A percentile compares a stretch with the other conserved stretches of the same genome.
phyloP scores from a whole-genome alignment of 2,329 filamentous ascomycete species.

The Epichloe sibirici region DNA sequence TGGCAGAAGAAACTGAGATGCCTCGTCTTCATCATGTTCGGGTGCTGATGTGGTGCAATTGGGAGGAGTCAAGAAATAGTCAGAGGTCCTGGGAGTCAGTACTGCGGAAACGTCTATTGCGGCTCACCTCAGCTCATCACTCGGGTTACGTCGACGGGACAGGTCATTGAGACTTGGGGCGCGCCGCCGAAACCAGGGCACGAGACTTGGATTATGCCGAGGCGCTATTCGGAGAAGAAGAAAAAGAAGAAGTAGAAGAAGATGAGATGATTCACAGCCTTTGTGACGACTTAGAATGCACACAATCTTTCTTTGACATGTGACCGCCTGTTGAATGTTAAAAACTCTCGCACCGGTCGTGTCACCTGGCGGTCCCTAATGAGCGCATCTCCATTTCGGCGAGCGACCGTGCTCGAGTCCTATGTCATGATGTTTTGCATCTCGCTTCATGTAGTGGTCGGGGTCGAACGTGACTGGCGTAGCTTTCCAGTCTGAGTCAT shows the following conservation, averaged over 20 bases:
- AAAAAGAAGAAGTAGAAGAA: background rate
- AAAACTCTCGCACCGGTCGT: too few species aligned
- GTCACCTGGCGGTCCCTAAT: too few species aligned
- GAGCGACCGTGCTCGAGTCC: too few species aligned
- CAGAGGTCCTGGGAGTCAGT: conserved; percentile 5
- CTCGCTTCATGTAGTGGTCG: too few species aligned
- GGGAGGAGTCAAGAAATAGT: background rate
- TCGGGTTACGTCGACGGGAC: background rate
- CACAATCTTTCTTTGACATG: too few species aligned
- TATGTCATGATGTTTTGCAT: too few species aligned
- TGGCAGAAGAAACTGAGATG: background rate
- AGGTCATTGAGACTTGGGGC: conserved; percentile 7
- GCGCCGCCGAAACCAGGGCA: conserved; percentile 6
- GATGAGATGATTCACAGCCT: background rate
- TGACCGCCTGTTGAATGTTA: too few species aligned
- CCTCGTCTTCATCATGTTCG: background rate
- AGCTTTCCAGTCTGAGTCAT: too few species aligned
- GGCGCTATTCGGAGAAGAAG: background rate
- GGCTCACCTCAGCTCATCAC: conserved; percentile 7
- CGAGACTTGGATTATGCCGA: background rate
- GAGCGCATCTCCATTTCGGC: too few species aligned
- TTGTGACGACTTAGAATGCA: too few species aligned
- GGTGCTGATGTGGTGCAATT: background rate
- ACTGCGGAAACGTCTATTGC: conserved; percentile 7
- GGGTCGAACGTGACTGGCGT: too few species aligned